Conservation (phyloP, 139 green algal genomes). For the Nannochloris sp. region DNA sequence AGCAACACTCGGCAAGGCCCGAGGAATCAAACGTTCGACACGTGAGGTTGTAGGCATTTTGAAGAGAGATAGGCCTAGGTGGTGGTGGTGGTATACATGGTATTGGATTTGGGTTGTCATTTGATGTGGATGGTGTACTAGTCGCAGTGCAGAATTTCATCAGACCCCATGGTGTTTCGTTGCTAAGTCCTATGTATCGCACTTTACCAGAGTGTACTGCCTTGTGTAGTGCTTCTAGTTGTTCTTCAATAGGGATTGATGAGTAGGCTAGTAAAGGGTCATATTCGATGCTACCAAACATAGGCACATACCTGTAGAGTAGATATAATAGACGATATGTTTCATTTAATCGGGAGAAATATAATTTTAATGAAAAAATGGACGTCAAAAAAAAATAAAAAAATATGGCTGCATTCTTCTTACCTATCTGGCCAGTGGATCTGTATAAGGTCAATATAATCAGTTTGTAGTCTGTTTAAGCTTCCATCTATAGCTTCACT, state of each 20-base stretch:
- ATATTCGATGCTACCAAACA: slow-evolving; percentile 90
- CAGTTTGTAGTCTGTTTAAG: slow-evolving; percentile 62
- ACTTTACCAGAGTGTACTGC: slow-evolving; percentile 48
- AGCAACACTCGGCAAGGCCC: slow-evolving; percentile 68
- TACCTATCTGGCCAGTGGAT: slow-evolving; percentile 87
- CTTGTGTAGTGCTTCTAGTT: slow-evolving; percentile 56
- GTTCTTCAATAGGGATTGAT: slow-evolving; percentile 59
- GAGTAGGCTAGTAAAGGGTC: slow-evolving; percentile 41
- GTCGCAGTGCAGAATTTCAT: slow-evolving; percentile 28
- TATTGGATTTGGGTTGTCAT: not conserved
- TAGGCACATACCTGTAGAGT: slow-evolving; percentile 85
- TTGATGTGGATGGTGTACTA: not conserved
- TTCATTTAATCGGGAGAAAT: not conserved
- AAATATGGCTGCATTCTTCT: slow-evolving; percentile 8
- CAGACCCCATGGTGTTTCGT: slow-evolving; percentile 84
- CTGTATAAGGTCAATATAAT: slow-evolving; percentile 90
- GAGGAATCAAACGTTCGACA: slow-evolving; percentile 71
- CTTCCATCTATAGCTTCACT: slow-evolving; percentile 58
- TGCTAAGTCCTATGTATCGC: slow-evolving; percentile 69
- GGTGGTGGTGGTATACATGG: too few relatives aligned
- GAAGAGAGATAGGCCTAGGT: slow-evolving; percentile 30
- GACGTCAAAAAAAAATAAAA: slow-evolving; percentile 9
- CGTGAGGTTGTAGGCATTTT: slow-evolving; percentile 56
- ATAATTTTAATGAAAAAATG: not conserved
- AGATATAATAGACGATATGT: not conserved